Conservation (phyloP, 164 flowering plant species). For the Piper betle region DNA sequence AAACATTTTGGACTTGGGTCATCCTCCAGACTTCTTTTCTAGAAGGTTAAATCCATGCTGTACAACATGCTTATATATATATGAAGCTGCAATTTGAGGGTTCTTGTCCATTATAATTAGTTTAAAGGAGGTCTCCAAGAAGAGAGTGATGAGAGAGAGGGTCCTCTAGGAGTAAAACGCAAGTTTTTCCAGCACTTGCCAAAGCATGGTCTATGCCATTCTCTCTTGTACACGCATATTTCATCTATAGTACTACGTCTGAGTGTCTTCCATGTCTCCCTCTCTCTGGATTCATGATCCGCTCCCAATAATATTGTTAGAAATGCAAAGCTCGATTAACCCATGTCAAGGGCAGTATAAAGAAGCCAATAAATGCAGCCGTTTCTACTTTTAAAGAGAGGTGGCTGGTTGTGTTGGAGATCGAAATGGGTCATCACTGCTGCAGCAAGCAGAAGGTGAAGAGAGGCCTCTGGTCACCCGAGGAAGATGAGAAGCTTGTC, state of each 20-base stretch:
- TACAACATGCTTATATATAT: conserved; percentile 2
- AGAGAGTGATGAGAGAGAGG: conserved; percentile 23
- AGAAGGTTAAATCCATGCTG: too few relatives aligned
- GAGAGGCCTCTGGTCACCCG: conserved; percentile 40
- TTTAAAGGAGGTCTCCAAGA: conserved; percentile 16
- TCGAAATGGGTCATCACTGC: conserved; percentile 34
- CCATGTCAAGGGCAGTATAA: neutral
- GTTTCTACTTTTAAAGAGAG: conserved; percentile 4
- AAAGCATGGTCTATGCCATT: conserved; percentile 1
- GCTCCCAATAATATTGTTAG: neutral
- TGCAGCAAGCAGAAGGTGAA: conserved; percentile 37
- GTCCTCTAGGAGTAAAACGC: conserved; percentile 20
- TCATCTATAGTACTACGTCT: neutral
- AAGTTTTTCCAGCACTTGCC: conserved; percentile 20
- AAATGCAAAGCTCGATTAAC: too few relatives aligned
- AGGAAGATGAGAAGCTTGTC: conserved; percentile 35
- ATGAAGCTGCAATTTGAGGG: conserved; percentile 16
- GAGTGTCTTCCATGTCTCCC: neutral
- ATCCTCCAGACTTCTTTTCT: neutral
- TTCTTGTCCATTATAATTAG: conserved; percentile 3
- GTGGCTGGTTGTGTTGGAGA: conserved; percentile 3
- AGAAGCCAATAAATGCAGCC: conserved; percentile 3
- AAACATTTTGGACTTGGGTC: neutral
- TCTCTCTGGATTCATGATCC: neutral
- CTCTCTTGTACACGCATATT: neutral